phyloP scores from a whole-genome alignment of 2,329 filamentous ascomycete species.

The Aspergillus texensis region DNA sequence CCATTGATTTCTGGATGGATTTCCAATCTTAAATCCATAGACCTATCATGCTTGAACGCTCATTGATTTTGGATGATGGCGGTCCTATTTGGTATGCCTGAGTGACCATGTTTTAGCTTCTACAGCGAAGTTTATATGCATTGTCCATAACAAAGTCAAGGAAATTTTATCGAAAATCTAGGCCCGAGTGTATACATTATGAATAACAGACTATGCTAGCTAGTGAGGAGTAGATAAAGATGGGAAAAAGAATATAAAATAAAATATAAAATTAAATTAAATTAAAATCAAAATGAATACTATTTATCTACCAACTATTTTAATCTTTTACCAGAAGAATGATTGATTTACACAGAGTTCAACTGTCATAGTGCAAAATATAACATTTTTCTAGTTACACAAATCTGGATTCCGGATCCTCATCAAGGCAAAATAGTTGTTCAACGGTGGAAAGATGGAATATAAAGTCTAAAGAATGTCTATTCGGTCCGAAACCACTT shows the following conservation, averaged over 20 bases:
- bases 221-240: background rate
- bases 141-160: no score
- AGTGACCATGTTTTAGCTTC: no score
- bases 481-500: constrained; percentile 14
- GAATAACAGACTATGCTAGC: background rate
- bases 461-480: constrained; percentile 12
- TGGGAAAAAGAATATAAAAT: no score
- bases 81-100: no score
- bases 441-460: constrained; percentile 13
- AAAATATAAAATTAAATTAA: no score
- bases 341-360: background rate
- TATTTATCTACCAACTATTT: background rate
- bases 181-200: background rate
- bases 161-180: no score
- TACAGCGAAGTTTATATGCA: no score
- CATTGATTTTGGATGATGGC: no score
- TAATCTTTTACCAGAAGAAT: background rate
- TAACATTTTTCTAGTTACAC: constrained; percentile 19
- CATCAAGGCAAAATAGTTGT: constrained; percentile 7
- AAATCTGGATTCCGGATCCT: constrained; percentile 23
- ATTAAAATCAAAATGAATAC: no score
- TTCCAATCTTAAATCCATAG: no score
- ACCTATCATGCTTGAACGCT: no score
- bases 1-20: background rate
- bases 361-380: background rate